Conservation (phyloP, 192 early-diverging fungal genomes). For the Lunasporangiospora selenospora region DNA sequence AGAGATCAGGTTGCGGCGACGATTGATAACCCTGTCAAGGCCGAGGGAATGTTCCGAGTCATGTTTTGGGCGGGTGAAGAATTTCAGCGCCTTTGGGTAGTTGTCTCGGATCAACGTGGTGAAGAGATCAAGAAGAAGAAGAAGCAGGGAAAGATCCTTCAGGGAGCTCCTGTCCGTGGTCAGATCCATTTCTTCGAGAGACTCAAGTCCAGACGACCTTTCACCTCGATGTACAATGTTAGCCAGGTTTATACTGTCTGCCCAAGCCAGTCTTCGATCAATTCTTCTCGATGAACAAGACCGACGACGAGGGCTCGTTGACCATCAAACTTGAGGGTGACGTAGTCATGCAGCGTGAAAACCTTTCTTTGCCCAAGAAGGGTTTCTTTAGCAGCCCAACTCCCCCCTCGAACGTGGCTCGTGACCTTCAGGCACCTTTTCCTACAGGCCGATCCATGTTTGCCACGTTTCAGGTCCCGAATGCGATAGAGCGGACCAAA, state of each 20-base stretch:
- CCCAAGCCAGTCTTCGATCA: constrained; percentile 45
- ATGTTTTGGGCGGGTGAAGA: constrained; percentile 57
- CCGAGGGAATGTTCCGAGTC: constrained; percentile 63
- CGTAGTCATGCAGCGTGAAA: constrained; percentile 44
- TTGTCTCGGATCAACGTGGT: constrained; percentile 58
- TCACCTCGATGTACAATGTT: constrained; percentile 58
- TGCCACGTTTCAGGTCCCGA: constrained; percentile 43
- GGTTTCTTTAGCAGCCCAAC: constrained; percentile 35
- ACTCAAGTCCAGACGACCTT: constrained; percentile 57
- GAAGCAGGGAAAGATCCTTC: constrained; percentile 52
- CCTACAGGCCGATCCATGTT: constrained; percentile 37
- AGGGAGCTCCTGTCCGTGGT: constrained; percentile 50
- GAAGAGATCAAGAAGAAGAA: constrained; percentile 55
- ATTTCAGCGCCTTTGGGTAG: constrained; percentile 56
- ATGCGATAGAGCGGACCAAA: constrained; percentile 35
- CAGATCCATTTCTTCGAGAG: constrained; percentile 59
- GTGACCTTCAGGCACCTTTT: constrained; percentile 28
- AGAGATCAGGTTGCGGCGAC: constrained; percentile 55
- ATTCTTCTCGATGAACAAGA: constrained; percentile 40
- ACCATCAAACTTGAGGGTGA: constrained; percentile 44
- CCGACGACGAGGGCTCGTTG: constrained; percentile 39
- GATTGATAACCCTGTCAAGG: constrained; percentile 59
- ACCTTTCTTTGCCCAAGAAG: constrained; percentile 11
- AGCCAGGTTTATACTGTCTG: constrained; percentile 63
- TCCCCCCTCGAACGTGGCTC: constrained; percentile 14